Evolutionary conservation across 192 early-diverging fungal species (phyloP).

Genomic region (Entophlyctis helioformis): DNA sequence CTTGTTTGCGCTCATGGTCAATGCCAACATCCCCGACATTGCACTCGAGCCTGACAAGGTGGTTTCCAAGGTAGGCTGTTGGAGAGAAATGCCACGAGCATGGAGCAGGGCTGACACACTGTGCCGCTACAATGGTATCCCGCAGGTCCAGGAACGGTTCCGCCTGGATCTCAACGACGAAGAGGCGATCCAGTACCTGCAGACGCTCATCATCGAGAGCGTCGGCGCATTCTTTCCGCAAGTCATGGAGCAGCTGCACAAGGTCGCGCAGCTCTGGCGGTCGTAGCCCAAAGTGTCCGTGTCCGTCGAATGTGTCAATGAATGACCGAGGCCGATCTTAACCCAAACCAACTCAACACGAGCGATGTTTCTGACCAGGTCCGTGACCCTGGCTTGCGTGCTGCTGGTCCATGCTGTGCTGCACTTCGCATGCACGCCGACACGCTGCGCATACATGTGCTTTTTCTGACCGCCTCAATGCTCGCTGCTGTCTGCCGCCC

Average conservation of each 20-base stretch:
- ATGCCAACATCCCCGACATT: constrained; percentile 93
- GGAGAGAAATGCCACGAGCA: neutral
- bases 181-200: constrained; percentile 90
- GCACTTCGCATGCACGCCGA: too few relatives aligned
- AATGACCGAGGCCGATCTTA: too few relatives aligned
- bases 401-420: too few relatives aligned
- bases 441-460: too few relatives aligned
- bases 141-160: constrained; percentile 91
- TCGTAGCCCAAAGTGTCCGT: too few relatives aligned
- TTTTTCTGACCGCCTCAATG: too few relatives aligned
- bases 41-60: constrained; percentile 96
- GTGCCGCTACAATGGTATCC: neutral
- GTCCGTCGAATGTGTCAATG: too few relatives aligned
- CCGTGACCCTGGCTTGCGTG: too few relatives aligned
- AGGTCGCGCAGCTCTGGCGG: constrained; percentile 66
- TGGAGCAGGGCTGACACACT: neutral
- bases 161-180: constrained; percentile 79
- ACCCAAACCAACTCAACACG: too few relatives aligned
- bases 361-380: too few relatives aligned
- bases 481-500: too few relatives aligned
- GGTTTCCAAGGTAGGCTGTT: constrained; percentile 64
- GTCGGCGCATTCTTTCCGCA: constrained; percentile 94
- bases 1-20: constrained; percentile 95
- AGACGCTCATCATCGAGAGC: constrained; percentile 83
- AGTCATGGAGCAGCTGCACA: constrained; percentile 96